Conservation (phyloP, 352 stramenopile species). For the Phytophthora sp. region DNA sequence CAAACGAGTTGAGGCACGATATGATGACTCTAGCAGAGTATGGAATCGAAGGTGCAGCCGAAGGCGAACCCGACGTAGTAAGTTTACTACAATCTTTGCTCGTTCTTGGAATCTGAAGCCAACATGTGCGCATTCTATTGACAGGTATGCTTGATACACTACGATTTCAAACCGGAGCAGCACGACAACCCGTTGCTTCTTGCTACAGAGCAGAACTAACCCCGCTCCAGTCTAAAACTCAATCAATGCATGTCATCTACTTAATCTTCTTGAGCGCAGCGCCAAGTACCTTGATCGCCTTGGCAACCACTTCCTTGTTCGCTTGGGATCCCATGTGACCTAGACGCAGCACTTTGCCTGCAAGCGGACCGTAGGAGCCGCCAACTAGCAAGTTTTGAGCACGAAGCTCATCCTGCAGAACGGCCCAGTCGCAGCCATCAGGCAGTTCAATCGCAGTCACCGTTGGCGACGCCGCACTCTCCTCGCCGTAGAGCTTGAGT, state of each 20-base stretch:
- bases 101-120: no score
- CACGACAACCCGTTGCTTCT: conserved; percentile 68
- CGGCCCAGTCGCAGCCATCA: conserved; percentile 32
- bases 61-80: conserved; percentile 49
- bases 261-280: conserved; percentile 36
- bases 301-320: conserved; percentile 37
- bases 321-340: conserved; percentile 66
- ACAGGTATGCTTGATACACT: conserved; percentile 58
- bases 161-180: conserved; percentile 70
- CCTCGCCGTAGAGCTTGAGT: conserved; percentile 44
- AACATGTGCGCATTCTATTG: no score
- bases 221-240: not conserved
- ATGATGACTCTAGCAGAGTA: conserved; percentile 59
- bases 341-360: conserved; percentile 54
- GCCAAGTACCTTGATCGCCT: conserved; percentile 41
- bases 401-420: conserved; percentile 39
- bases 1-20: conserved; percentile 55
- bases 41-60: conserved; percentile 50
- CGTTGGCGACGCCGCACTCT: conserved; percentile 43
- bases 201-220: conserved; percentile 44
- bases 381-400: conserved; percentile 44
- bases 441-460: conserved; percentile 57
- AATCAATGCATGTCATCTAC: conserved; percentile 14
- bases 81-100: not conserved
- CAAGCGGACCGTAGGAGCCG: conserved; percentile 50